A percentile compares a stretch with the other conserved stretches of the same genome.
Evolutionary conservation across 2,329 filamentous ascomycete species (phyloP).

Genomic region (Lasiodiplodia theobromae): DNA sequence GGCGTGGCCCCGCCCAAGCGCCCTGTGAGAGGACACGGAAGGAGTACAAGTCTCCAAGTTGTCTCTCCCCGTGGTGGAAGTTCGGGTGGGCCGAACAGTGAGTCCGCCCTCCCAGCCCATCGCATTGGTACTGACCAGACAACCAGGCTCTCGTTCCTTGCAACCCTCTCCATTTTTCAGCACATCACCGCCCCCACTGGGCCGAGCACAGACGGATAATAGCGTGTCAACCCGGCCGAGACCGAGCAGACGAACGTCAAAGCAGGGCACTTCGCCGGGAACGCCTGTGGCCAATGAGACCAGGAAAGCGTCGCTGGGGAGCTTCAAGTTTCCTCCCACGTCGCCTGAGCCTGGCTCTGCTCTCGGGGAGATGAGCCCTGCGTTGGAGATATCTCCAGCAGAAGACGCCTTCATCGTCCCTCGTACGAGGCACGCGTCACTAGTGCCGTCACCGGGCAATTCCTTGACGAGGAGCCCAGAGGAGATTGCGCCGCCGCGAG

Average conservation of each 20-base stretch:
- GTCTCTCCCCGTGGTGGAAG: conserved; percentile 51
- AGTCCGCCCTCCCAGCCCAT: conserved; percentile 42
- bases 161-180: conserved; percentile 54
- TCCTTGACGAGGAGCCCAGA: conserved; percentile 16
- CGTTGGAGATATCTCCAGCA: conserved; percentile 25
- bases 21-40: conserved; percentile 70
- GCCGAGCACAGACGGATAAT: conserved; percentile 38
- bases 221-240: conserved; percentile 41
- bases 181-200: conserved; percentile 46
- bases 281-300: conserved; percentile 46
- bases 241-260: conserved; percentile 31
- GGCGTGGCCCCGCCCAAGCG: conserved; percentile 45
- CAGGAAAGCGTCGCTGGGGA: conserved; percentile 49
- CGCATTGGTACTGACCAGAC: conserved; percentile 16
- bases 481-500: conserved; percentile 52
- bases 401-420: conserved; percentile 10
- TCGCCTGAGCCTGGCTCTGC: conserved; percentile 33
- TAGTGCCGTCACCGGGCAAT: not conserved
- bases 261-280: conserved; percentile 33
- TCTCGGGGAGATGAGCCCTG: conserved; percentile 26
- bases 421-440: conserved; percentile 13
- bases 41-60: conserved; percentile 84
- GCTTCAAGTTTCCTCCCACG: conserved; percentile 65
- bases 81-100: conserved; percentile 33
- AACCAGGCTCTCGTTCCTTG: conserved; percentile 30